Base-by-base conservation (phyloP, 345 rosid genomes). In the Eutrema japonicum region DNA sequence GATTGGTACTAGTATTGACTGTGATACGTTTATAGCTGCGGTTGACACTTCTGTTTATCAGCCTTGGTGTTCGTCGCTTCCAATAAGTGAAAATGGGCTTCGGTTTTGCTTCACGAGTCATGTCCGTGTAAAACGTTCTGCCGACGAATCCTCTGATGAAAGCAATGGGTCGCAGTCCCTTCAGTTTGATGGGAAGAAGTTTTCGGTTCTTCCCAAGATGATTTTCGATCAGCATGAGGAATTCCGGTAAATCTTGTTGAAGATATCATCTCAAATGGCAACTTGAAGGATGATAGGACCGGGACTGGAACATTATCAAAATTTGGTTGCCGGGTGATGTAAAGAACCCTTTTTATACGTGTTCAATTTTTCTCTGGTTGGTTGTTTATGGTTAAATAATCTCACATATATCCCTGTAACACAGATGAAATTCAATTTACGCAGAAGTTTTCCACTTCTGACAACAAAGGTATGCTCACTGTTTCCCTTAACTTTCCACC, bases 271-370 rank as follows among this genome's bases (percentile, higher is more conserved):
- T 80, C 83, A 6, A 74, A 80, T 77, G 98, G 97, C 10, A 87
- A 49, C 59, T 16, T 72, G 52, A 94, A 86, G 80, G 87, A 83
- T 71, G 98, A 91, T 56, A 83, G 97, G 79, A 88, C 96, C 0
- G 90, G 95, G 73, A 89, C 98, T 47, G 98, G 97, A 42, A 89
- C 96, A 61, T 16, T 87, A 66, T 94, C 98, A 13, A 94, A 87
- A 70, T 94, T 94, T 85, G 98, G 98, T 36, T 86, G 92, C 79
- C 96, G 89, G 93, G 98, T 90, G 71, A 71, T 59, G 35, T 59
- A 1, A 70, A 5, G 59, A 3, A 3, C 2, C 6, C 3, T 59
- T 48, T 48, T 11, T 13, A 6, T 48, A 6, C 37, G 59, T 47
- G 48, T 58, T 36, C 0, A 27, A 0, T 8, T 3, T 7, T 10